phyloP scores from a whole-genome alignment of 139 green algal species.

The Chlorella sp. region DNA sequence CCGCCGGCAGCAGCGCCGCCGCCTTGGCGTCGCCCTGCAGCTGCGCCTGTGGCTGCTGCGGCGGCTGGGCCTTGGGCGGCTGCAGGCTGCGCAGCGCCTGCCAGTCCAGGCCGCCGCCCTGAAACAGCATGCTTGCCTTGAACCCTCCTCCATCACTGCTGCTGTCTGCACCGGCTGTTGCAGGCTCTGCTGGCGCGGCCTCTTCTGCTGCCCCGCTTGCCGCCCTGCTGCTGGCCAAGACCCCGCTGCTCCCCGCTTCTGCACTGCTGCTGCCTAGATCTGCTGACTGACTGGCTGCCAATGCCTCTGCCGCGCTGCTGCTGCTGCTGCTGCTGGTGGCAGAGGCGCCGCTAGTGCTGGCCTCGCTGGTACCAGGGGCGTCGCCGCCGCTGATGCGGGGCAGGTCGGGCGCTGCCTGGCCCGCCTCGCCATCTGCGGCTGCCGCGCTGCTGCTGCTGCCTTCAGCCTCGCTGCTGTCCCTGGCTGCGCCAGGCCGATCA shows the following conservation, averaged over 20 bases:
- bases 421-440: background rate
- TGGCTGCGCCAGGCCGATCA: too few species aligned
- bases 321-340: background rate
- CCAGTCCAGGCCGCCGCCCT: background rate
- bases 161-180: background rate
- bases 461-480: background rate
- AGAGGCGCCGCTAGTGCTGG: too few species aligned
- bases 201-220: background rate
- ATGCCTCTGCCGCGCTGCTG: background rate
- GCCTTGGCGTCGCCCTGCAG: background rate
- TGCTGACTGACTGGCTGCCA: background rate
- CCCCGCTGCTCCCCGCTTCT: background rate
- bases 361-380: background rate
- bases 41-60: constrained; percentile 29
- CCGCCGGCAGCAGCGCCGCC: background rate
- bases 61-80: constrained; percentile 11
- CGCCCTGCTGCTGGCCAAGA: background rate
- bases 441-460: background rate
- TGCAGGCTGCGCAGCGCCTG: background rate
- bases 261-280: background rate
- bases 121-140: background rate
- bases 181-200: background rate
- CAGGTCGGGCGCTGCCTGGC: background rate
- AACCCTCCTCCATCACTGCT: background rate
- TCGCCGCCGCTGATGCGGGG: background rate